Base-by-base conservation (phyloP, 192 early-diverging fungal genomes). In the Backusella parvicylindrica region DNA sequence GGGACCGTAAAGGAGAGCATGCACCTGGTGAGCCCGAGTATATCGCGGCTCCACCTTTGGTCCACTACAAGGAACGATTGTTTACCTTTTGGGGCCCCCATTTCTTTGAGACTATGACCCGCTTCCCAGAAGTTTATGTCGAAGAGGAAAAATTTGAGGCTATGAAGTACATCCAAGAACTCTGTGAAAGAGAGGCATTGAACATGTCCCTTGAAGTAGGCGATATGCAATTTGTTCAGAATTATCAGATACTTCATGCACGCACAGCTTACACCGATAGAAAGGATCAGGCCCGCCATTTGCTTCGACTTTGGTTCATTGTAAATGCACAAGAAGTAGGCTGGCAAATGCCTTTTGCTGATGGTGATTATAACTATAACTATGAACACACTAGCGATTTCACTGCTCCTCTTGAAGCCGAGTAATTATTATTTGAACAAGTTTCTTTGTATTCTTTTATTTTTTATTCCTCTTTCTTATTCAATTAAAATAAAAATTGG, bases 211-310 rank as follows among this genome's bases (percentile, higher is more conserved):
- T 83, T 18, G 50, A 76, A 50, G 40, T 74, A 16, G 82, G 82
- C 7, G 82, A 83, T 26, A 80, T 83, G 31, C 81, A 82, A 37
- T 77, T 81, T 49, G 74, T 80, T 16, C 82, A 83, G 18, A 83
- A 83, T 41, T 79, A 83, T 49, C 74, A 79, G 32, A 56, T 83
- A 13, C 53, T 83, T n/a, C 82, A 83, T 63, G 82, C 82, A 32
- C 69, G 82, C 11, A 75, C 66, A 9, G 80, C 74, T 2, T 83
- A 80, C 33, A 30, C 12, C 6, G 79, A 80, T 64, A 35, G 26
- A 0, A 71, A 36, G 26, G 79, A 60, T 3, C 18, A 76, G 13
- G 65, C 74, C 6, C 70, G 79, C n/a, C 79, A 80, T 70, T 47
- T 80, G 6, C 31, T 80, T 23, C 74, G 79, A 35, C 71, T 80